These are phyloP conservation scores for Amanita inopinata DNA, from an alignment of 768 basidiomycete genomes.

Conservation along the genomic window DNA sequence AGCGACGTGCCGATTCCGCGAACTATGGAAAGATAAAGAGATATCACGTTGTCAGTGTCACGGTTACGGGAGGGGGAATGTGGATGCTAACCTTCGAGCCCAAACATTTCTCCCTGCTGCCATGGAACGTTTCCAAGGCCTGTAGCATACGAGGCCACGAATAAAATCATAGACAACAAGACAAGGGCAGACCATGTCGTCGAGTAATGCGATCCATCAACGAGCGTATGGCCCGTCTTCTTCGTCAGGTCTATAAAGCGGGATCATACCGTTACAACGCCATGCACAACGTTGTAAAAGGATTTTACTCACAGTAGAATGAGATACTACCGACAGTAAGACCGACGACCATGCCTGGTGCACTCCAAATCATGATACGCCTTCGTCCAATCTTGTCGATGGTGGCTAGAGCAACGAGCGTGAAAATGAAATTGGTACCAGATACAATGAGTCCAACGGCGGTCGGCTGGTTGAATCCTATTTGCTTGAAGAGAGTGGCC, in stretches of 20 bases:
- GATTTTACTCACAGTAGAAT: constrained; percentile 46
- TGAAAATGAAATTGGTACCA: constrained; percentile 72
- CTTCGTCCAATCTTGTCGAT: constrained; percentile 67
- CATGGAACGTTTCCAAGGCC: constrained; percentile 77
- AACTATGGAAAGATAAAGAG: too few relatives aligned
- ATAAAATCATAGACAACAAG: constrained; percentile 73
- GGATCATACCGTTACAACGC: background rate
- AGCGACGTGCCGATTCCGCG: constrained; percentile 72
- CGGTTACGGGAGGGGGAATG: background rate
- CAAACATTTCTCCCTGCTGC: constrained; percentile 83
- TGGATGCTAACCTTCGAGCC: constrained; percentile 46
- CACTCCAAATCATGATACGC: constrained; percentile 58
- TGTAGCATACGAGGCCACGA: constrained; percentile 74
- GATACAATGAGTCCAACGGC: constrained; percentile 74
- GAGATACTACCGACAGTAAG: constrained; percentile 53
- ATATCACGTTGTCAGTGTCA: too few relatives aligned
- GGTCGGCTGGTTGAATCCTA: constrained; percentile 77
- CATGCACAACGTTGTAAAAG: background rate
- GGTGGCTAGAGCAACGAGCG: constrained; percentile 63
- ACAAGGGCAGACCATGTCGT: constrained; percentile 58
- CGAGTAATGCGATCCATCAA: constrained; percentile 49
- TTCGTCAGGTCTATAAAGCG: constrained; percentile 41
- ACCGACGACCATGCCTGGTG: constrained; percentile 66
- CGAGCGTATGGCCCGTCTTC: constrained; percentile 49
- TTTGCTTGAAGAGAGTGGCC: constrained; percentile 69